Conservation (phyloP, 768 basidiomycete species). For the Termitomyces sp. region DNA sequence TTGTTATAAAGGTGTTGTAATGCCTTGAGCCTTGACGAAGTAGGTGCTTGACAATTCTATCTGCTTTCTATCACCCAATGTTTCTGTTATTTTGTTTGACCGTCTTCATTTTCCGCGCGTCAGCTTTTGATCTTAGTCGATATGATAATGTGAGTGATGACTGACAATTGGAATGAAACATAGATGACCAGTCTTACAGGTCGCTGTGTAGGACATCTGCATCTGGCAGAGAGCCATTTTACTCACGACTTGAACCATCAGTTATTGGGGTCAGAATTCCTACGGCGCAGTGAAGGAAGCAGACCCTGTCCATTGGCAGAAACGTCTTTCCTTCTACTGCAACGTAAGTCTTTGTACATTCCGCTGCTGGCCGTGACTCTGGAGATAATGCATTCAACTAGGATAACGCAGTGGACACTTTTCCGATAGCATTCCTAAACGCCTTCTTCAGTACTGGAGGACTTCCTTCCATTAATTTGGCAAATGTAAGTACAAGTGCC, state of each 20-base stretch:
- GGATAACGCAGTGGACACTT: conserved; percentile 64
- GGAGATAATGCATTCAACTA: conserved; percentile 16
- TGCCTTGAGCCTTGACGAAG: not conserved
- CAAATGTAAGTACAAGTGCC: conserved; percentile 41
- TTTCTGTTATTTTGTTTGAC: conserved; percentile 5
- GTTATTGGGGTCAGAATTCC: conserved; percentile 76
- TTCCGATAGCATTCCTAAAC: conserved; percentile 66
- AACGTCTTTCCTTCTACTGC: conserved; percentile 61
- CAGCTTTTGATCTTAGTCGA: conserved; percentile 50
- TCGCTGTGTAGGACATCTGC: conserved; percentile 42
- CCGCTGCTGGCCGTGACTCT: conserved; percentile 1
- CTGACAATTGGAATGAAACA: not conserved
- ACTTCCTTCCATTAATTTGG: conserved; percentile 61
- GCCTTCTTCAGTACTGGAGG: conserved; percentile 62
- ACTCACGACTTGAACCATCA: conserved; percentile 16
- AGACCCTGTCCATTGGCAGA: conserved; percentile 53
- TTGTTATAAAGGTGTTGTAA: not conserved
- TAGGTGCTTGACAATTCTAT: not conserved
- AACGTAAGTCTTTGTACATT: conserved; percentile 30
- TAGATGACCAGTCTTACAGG: conserved; percentile 26
- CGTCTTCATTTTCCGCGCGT: conserved; percentile 10
- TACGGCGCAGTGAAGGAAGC: conserved; percentile 51
- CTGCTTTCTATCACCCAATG: conserved; percentile 9
- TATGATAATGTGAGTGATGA: conserved; percentile 54
- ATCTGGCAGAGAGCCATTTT: not conserved